Conservation (phyloP, 2,329 filamentous ascomycete genomes). For the Fusarium pseudocircinatum region DNA sequence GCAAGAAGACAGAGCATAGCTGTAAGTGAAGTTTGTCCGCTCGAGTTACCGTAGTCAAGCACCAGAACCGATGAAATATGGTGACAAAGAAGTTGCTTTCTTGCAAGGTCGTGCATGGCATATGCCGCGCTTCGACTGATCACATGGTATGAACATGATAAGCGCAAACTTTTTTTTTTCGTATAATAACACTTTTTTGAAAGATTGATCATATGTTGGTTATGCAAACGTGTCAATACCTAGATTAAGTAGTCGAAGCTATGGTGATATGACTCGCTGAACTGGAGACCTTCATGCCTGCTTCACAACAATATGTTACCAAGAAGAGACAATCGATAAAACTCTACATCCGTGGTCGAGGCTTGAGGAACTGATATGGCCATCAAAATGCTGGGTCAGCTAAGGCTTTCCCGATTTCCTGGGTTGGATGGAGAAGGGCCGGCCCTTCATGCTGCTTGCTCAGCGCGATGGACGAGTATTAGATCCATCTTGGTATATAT, state of each 20-base stretch:
- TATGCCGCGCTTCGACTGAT: not conserved
- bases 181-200: not conserved
- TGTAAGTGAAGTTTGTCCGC: not conserved
- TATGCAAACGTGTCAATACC: not conserved
- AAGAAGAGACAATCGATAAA: not conserved
- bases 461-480: not conserved
- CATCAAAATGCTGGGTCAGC: not conserved
- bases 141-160: not conserved
- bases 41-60: not conserved
- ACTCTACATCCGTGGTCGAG: not conserved
- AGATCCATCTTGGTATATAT: not conserved
- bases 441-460: not conserved
- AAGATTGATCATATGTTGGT: not conserved
- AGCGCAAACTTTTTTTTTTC: not conserved
- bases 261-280: not conserved
- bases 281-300: not conserved
- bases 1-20: not conserved
- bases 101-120: not conserved
- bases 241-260: not conserved
- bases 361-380: not conserved
- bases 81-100: not conserved
- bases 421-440: slow-evolving; percentile 17
- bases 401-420: slow-evolving; percentile 11
- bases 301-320: not conserved
- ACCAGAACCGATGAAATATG: not conserved